Conservation (phyloP, 1,139 yeast species). For the Taphrina pruni region DNA sequence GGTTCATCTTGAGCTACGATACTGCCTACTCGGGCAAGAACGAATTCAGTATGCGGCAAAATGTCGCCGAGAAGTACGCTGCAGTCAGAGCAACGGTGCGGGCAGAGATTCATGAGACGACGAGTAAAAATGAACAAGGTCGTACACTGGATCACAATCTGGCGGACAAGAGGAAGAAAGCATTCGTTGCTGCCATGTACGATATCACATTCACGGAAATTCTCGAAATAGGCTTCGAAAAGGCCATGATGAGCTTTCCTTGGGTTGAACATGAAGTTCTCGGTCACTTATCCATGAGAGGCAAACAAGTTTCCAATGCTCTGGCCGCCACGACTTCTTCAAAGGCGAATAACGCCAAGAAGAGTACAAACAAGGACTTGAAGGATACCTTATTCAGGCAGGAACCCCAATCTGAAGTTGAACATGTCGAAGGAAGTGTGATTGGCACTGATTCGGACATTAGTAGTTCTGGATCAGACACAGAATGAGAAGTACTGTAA, state of each 20-base stretch:
- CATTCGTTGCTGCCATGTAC: slow-evolving; percentile 41
- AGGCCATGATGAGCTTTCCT: slow-evolving; percentile 24
- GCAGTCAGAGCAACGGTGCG: not conserved
- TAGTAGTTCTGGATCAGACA: slow-evolving; percentile 3
- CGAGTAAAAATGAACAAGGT: not conserved
- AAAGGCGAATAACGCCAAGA: not conserved
- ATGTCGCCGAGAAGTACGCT: slow-evolving; percentile 22
- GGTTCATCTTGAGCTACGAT: slow-evolving; percentile 35
- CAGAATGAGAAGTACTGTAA: not conserved
- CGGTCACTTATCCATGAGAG: slow-evolving; percentile 18
- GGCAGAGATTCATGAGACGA: not conserved
- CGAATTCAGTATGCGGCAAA: slow-evolving; percentile 32
- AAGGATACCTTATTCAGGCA: not conserved
- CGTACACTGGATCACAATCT: not conserved
- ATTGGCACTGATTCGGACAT: slow-evolving; percentile 1
- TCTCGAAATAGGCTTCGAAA: not conserved
- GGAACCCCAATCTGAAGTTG: not conserved
- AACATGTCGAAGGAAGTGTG: not conserved
- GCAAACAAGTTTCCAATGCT: not conserved
- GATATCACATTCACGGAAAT: slow-evolving; percentile 30
- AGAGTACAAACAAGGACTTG: not conserved
- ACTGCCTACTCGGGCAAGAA: slow-evolving; percentile 17
- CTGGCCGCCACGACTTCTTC: too few relatives aligned
- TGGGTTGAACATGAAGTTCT: slow-evolving; percentile 27
- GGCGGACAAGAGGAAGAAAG: slow-evolving; percentile 18